Base-by-base conservation (phyloP, 1,139 yeast genomes). In the Sugiyamaella paludigena region DNA sequence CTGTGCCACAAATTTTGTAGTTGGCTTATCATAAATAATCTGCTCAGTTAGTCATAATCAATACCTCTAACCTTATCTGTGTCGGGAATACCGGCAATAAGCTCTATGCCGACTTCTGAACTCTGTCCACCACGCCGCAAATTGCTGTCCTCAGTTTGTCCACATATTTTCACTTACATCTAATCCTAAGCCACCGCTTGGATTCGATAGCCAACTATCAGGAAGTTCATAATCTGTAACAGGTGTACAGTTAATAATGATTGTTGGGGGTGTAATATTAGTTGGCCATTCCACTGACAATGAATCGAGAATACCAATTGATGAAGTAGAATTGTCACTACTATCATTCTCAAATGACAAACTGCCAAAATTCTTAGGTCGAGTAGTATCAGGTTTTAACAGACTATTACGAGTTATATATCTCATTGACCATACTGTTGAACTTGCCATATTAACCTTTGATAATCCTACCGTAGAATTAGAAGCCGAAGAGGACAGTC, bases 341-440 rank as follows among this genome's bases (percentile, higher is more conserved):
- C 13, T 12, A 19, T 43, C 45, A 11, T 33, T 38, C 32, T 51
- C 54, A 33, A 52, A 52, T 5, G 54, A 43, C 19, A 52, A 37
- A 11, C 45, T 43, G 10, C 56, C 56, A 43, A 52, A 52, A 37
- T 48, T 40, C 32, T 48, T 42, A 12, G 52, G 54, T 19, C 51
- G 37, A 5, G 48, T 36, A 11, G 45, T 36, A 30, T 51, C 52
- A 8, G 50, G 50, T 24, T 39, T 40, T 9, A 34, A 40, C 16
- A 43, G 29, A 26, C 27, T 39, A n/a, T 35, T 42, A 27, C 50
- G 44, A 10, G 42, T 38, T 10, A 36, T 42, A 32, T 45, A 50
- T 12, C 56, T 43, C 52, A 52, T 48, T 4, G 50, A 44, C 32
- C 36, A 29, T 2, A 52, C 52, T 10, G 54, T 37, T 19, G 43